Percentiles rank a stretch among this genome's conserved stretches.
These are phyloP conservation scores for Fagus sylvatica DNA, from an alignment of 306 rosid species.

Conservation along the genomic window DNA sequence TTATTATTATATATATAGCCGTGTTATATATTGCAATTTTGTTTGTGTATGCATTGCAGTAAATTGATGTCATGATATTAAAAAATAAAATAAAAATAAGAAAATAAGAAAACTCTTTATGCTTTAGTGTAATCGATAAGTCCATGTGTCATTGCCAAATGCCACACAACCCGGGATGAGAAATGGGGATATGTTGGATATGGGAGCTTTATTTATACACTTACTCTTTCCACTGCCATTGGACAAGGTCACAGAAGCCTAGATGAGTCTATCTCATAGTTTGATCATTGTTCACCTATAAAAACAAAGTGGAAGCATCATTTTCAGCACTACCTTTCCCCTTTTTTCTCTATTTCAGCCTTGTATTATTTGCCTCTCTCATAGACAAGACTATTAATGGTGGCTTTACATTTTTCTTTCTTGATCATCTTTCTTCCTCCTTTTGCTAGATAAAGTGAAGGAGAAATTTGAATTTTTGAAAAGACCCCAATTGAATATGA, in stretches of 20 bases:
- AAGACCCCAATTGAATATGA: constrained; percentile 22
- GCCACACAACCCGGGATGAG: background rate
- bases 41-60: constrained; percentile 10
- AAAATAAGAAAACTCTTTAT: constrained; percentile 5
- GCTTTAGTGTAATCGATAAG: background rate
- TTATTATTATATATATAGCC: background rate
- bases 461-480: constrained; percentile 7
- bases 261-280: constrained; percentile 18
- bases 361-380: constrained; percentile 30
- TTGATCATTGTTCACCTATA: constrained; percentile 27
- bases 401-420: background rate
- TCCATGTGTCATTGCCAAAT: too few relatives aligned
- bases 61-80: constrained; percentile 22
- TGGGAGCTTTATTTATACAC: background rate
- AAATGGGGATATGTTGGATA: constrained; percentile 14
- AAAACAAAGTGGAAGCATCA: constrained; percentile 28
- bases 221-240: background rate
- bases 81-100: background rate
- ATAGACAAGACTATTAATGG: constrained; percentile 8
- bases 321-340: constrained; percentile 32
- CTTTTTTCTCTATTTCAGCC: constrained; percentile 6
- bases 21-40: background rate
- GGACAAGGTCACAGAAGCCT: constrained; percentile 11
- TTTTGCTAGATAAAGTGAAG: constrained; percentile 1
- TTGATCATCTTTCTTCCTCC: background rate